Evolutionary conservation across 192 early-diverging fungal genomes (phyloP).

Genomic region (Haplosporangium gracile): DNA sequence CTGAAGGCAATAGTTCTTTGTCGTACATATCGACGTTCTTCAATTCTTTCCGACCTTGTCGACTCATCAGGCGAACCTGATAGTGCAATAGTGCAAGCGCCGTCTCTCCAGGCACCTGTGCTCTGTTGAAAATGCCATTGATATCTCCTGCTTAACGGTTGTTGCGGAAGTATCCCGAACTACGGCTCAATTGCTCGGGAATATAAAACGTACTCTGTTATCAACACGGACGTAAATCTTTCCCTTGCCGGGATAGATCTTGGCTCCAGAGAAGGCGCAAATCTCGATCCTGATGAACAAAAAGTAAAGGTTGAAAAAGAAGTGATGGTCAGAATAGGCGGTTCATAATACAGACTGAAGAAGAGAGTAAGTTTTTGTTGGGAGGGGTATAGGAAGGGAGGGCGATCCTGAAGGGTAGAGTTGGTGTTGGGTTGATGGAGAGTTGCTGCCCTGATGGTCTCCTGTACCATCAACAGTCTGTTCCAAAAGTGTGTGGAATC

Average conservation of each 20-base stretch:
- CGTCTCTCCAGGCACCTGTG: too few species aligned
- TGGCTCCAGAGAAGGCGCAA: conserved; percentile 98
- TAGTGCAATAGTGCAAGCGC: too few species aligned
- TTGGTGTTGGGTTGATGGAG: neutral
- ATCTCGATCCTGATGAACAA: conserved; percentile 79
- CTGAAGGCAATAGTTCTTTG: too few species aligned
- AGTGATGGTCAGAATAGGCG: neutral
- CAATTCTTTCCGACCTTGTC: too few species aligned
- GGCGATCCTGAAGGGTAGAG: neutral
- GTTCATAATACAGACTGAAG: neutral
- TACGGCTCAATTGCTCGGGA: neutral
- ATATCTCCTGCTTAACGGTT: too few species aligned
- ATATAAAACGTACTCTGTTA: conserved; percentile 76
- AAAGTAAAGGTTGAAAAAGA: neutral
- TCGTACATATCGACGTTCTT: too few species aligned
- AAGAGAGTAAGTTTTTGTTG: neutral
- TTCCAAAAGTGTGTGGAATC: neutral
- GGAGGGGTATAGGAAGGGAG: neutral
- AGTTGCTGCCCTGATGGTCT: neutral
- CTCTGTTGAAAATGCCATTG: too few species aligned
- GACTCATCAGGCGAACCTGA: too few species aligned
- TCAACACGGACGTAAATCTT: conserved; percentile 94
- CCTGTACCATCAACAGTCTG: neutral
- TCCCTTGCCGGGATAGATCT: conserved; percentile 99
- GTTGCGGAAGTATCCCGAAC: neutral